Evolutionary conservation across 108 stramenopile genomes (phyloP), one percentile per base, ranked within the genome.

Genomic region (Nannochloropsis gaditana): DNA sequence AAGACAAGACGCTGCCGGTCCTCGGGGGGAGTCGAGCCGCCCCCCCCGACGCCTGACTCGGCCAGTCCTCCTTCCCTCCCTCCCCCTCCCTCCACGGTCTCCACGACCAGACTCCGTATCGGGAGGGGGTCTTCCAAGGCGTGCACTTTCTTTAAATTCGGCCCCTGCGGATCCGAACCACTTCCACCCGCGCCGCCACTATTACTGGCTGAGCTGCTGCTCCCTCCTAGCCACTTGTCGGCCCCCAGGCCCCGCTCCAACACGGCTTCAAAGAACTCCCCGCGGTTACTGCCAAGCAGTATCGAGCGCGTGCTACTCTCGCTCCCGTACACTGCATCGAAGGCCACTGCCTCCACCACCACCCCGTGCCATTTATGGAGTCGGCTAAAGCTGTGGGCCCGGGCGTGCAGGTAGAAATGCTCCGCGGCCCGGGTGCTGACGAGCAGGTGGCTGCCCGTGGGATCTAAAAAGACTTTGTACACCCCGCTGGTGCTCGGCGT

Each of bases 401-500:
- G 21, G 21, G 82, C 42, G 82, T 88, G 84, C 41, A 88, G 84
- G 82, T 88, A 84, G 45, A 80, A 85, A 44, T 84, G 80, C 84
- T 88, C 88, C 44, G 84, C 88, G 10, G 80, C 45, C 79, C 83
- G 84, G 82, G 85, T 45, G 82, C 73, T 82, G 41, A 45, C 84
- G 45, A 88, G 45, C 44, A 88, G 82, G 83, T 88, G 88, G 41
- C 59, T 84, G 8, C 88, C 88, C 11, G 84, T 88, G 17, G 88
- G 84, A 21, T 88, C 88, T 79, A 88, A 43, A 19, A 84, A 88
- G 4, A 88, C 19, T 83, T 84, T 84, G 88, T 84, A 84, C 79
- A 88, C 85, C 43, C 80, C 83, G 85, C 85, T 84, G 43, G 82
- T 82, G 44, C 45, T 80, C 11, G 82, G 80, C 42, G 80, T 85